Percentiles rank a stretch among this genome's conserved stretches.
Conservation (phyloP, 352 stramenopile genomes). For the Pythium chondricola region DNA sequence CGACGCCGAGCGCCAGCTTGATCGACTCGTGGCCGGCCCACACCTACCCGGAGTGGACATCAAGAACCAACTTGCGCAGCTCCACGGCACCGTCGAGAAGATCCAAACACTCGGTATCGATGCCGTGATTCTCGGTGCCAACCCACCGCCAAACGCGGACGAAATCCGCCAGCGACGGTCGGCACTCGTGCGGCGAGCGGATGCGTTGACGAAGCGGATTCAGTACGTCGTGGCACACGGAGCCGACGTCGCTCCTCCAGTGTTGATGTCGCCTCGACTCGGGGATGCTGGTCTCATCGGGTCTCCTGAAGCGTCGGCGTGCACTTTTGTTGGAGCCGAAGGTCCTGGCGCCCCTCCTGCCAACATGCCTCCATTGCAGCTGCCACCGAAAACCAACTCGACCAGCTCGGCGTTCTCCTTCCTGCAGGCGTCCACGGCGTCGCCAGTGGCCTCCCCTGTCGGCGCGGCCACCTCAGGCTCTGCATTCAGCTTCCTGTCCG, state of each 20-base stretch:
- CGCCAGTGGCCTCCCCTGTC: slow-evolving; percentile 4
- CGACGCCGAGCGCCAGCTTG: slow-evolving; percentile 42
- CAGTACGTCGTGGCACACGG: slow-evolving; percentile 31
- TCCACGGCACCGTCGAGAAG: slow-evolving; percentile 68
- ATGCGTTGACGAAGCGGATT: slow-evolving; percentile 58
- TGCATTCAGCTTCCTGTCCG: slow-evolving; percentile 19
- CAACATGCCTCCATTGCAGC: slow-evolving; percentile 4
- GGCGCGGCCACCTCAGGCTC: slow-evolving; percentile 14
- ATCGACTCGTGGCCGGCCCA: slow-evolving; percentile 36
- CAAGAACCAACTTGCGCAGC: slow-evolving; percentile 63
- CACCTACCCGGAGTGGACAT: slow-evolving; percentile 32
- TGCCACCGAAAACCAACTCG: neutral
- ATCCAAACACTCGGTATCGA: slow-evolving; percentile 80
- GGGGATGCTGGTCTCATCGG: slow-evolving; percentile 4
- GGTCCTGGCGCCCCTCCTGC: neutral
- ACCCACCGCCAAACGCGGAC: slow-evolving; percentile 57
- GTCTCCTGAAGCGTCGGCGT: slow-evolving; percentile 34
- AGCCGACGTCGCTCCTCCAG: slow-evolving; percentile 4
- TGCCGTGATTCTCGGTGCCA: slow-evolving; percentile 66
- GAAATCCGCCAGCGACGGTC: slow-evolving; percentile 67
- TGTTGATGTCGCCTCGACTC: too few species aligned
- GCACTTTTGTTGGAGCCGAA: slow-evolving; percentile 43
- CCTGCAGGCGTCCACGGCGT: slow-evolving; percentile 10
- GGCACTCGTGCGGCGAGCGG: slow-evolving; percentile 52
- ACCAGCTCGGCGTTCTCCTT: slow-evolving; percentile 18